Conservation (phyloP, 2,329 filamentous ascomycete species). For the Elsinoe fawcettii region DNA sequence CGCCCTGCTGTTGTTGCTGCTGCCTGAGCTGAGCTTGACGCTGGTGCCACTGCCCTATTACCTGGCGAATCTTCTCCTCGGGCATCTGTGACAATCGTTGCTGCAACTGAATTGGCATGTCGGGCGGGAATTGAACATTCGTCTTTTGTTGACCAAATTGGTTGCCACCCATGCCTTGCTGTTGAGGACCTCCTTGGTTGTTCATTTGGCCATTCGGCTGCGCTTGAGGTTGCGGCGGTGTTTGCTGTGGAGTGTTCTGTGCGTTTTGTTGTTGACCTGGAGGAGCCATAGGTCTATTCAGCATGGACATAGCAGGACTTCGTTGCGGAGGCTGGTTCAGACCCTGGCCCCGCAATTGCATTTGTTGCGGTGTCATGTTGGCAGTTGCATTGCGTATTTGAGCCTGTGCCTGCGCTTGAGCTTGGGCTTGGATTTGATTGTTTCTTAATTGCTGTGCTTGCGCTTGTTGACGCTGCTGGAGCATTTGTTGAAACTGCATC, state of each 20-base stretch:
- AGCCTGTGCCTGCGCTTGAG: conserved; percentile 29
- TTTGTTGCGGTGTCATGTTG: conserved; percentile 38
- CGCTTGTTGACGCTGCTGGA: conserved; percentile 30
- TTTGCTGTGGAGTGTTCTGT: conserved; percentile 27
- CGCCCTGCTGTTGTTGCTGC: conserved; percentile 28
- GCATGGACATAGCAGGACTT: conserved; percentile 43
- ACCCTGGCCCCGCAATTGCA: conserved; percentile 40
- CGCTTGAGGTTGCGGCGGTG: conserved; percentile 20
- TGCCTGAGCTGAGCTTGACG: conserved; percentile 20
- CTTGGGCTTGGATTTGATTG: conserved; percentile 33
- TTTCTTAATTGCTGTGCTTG: conserved; percentile 35
- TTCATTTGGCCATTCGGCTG: conserved; percentile 19
- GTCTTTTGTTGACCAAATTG: conserved; percentile 13
- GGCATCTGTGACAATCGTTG: conserved; percentile 12
- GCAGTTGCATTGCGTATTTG: conserved; percentile 31
- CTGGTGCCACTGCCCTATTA: conserved; percentile 9
- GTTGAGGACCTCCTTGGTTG: conserved; percentile 1
- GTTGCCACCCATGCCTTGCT: conserved; percentile 16
- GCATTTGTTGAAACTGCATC: conserved; percentile 31
- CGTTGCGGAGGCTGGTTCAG: conserved; percentile 35
- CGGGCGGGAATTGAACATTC: conserved; percentile 12
- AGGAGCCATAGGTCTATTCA: conserved; percentile 41
- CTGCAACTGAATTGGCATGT: conserved; percentile 14
- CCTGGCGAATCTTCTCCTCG: conserved; percentile 8
- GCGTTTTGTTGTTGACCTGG: conserved; percentile 34